A percentile compares a stretch with the other conserved stretches of the same genome.
Evolutionary conservation across 140 eudicot species (phyloP).

Genomic region (Anethum foeniculum): DNA sequence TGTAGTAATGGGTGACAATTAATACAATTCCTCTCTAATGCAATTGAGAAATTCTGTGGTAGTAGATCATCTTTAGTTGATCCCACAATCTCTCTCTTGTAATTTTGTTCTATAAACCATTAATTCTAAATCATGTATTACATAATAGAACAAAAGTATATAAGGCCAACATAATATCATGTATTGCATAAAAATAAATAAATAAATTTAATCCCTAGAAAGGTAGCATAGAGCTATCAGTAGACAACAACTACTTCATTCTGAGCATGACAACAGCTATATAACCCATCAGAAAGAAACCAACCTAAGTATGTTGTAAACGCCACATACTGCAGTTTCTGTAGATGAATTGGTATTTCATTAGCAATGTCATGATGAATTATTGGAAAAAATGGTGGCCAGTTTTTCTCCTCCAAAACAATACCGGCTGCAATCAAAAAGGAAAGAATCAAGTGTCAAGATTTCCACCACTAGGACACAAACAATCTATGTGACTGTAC

Average conservation of each 20-base stretch:
- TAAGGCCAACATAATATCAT: too few species aligned
- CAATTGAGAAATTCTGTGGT: neutral
- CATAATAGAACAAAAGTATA: too few species aligned
- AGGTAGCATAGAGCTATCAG: neutral
- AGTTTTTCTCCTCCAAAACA: conserved; percentile 91
- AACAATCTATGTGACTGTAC: neutral
- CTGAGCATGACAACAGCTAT: neutral
- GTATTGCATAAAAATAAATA: too few species aligned
- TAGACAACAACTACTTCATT: neutral
- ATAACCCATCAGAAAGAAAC: conserved; percentile 26
- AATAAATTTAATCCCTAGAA: neutral
- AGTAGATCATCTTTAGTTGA: neutral
- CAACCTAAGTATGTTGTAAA: conserved; percentile 89
- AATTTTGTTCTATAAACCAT: neutral
- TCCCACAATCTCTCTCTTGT: neutral
- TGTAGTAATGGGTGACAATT: neutral
- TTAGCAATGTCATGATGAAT: conserved; percentile 95
- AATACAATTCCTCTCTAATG: neutral
- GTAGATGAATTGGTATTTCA: conserved; percentile 95
- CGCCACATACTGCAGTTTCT: conserved; percentile 80
- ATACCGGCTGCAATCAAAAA: conserved; percentile 78
- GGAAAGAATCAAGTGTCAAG: neutral
- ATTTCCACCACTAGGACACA: neutral
- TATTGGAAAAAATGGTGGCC: conserved; percentile 97
- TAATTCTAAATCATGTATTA: neutral